A percentile compares a stretch with the other conserved stretches of the same genome.
phyloP scores from a whole-genome alignment of 176 grass and related monocot species.

The Stipa capillata region DNA sequence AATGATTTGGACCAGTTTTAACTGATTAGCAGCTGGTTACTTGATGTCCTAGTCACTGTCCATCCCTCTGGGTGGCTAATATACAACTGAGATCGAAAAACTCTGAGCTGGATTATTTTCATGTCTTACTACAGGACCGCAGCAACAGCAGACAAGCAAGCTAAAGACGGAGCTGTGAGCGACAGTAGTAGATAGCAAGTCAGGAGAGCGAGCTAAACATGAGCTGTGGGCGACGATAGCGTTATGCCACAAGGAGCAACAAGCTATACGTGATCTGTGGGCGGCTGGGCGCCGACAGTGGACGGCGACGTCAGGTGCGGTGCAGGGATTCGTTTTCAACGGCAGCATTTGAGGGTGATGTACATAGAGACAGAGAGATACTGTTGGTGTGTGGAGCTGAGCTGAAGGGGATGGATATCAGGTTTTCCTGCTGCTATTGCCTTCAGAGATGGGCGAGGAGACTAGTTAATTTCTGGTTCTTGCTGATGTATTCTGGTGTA shows the following conservation, averaged over 20 bases:
- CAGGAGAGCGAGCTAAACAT: conserved; percentile 11
- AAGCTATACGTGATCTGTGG: background rate
- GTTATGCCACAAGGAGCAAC: conserved; percentile 3
- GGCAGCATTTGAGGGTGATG: conserved; percentile 20
- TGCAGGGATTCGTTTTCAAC: background rate
- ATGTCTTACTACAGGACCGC: conserved; percentile 20
- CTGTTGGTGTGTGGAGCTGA: conserved; percentile 16
- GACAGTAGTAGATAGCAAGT: background rate
- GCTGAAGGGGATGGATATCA: background rate
- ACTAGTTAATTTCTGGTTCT: background rate
- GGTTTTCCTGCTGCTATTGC: conserved; percentile 29
- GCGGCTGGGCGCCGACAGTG: background rate
- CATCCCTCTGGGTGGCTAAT: background rate
- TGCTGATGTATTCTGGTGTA: conserved; percentile 20
- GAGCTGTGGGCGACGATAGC: background rate
- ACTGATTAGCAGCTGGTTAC: background rate
- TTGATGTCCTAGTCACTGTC: background rate
- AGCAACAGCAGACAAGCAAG: conserved; percentile 27
- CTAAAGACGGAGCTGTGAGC: conserved; percentile 53
- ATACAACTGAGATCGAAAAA: background rate
- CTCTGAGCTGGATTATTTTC: background rate
- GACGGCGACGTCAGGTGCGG: background rate
- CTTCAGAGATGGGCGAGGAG: conserved; percentile 18
- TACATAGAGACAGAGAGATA: conserved; percentile 35
- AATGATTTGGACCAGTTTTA: background rate